phyloP scores from a whole-genome alignment of 2,329 filamentous ascomycete species.

The Diplodia corticola region DNA sequence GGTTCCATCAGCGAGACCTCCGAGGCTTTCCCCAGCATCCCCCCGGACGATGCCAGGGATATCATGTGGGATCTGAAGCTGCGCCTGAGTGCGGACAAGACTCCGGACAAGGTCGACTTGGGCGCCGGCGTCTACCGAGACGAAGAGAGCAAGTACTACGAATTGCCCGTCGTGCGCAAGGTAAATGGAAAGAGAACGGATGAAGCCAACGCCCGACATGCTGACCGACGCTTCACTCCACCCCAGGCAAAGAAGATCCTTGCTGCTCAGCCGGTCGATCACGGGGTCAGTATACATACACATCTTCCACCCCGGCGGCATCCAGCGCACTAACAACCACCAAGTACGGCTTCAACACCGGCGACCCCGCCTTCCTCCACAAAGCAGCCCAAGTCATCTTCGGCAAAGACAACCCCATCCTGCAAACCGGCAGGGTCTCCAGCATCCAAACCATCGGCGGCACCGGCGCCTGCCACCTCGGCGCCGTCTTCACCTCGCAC shows the following conservation, averaged over 20 bases:
- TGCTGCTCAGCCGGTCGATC: neutral
- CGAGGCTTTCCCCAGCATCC: conserved; percentile 33
- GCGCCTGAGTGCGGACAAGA: conserved; percentile 33
- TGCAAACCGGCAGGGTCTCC: conserved; percentile 27
- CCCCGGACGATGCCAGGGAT: conserved; percentile 32
- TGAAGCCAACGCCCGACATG: too few relatives aligned
- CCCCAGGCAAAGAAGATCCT: neutral
- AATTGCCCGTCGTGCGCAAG: conserved; percentile 32
- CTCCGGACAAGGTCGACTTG: conserved; percentile 38
- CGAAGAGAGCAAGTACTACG: conserved; percentile 36
- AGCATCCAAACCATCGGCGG: conserved; percentile 44
- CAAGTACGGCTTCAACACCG: conserved; percentile 41
- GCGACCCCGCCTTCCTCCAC: conserved; percentile 34
- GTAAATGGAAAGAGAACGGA: conserved; percentile 8
- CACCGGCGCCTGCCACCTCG: conserved; percentile 43
- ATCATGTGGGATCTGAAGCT: conserved; percentile 39
- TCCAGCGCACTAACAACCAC: neutral
- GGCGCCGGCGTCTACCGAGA: conserved; percentile 43
- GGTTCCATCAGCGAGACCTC: neutral
- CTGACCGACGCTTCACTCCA: neutral
- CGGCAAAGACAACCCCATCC: conserved; percentile 27
- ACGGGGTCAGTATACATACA: neutral
- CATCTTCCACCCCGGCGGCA: neutral
- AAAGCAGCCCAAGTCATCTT: conserved; percentile 37
- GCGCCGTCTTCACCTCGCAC: conserved; percentile 46